Percentiles rank a stretch among this genome's conserved stretches.
Evolutionary conservation across 148 eudicot genomes (phyloP).

Genomic region (Vaccinium corymbosum): DNA sequence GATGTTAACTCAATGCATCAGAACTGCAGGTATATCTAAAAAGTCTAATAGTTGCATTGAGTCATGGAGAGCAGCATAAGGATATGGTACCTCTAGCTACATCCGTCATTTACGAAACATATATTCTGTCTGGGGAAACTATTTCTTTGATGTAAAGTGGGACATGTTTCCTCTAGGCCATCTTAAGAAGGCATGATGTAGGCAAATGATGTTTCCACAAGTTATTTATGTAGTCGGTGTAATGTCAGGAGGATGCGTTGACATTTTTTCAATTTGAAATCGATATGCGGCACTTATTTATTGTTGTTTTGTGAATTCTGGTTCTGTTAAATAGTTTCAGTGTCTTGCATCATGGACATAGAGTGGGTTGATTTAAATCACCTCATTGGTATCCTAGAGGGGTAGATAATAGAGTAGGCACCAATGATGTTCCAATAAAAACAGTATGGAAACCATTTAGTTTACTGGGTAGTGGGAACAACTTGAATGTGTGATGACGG

Average conservation of each 20-base stretch:
- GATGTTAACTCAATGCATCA: not conserved
- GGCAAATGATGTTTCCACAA: not conserved
- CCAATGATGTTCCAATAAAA: not conserved
- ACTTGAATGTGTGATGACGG: too few species aligned
- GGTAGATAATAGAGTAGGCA: not conserved
- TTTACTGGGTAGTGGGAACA: not conserved
- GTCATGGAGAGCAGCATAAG: not conserved
- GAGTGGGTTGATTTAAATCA: not conserved
- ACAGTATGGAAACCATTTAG: not conserved
- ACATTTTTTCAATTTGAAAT: not conserved
- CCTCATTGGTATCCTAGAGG: not conserved
- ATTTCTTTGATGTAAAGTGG: not conserved
- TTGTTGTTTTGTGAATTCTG: not conserved
- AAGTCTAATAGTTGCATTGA: not conserved
- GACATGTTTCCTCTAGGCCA: not conserved
- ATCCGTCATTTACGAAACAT: not conserved
- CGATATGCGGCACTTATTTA: not conserved
- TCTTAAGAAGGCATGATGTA: not conserved
- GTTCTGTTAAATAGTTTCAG: not conserved
- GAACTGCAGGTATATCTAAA: not conserved
- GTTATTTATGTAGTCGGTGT: not conserved
- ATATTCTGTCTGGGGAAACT: not conserved
- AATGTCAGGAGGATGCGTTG: not conserved
- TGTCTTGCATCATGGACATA: not conserved
- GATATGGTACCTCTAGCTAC: not conserved